Evolutionary conservation across 176 grass and related monocot species (phyloP).

Genomic region (Elaeis guineensis): DNA sequence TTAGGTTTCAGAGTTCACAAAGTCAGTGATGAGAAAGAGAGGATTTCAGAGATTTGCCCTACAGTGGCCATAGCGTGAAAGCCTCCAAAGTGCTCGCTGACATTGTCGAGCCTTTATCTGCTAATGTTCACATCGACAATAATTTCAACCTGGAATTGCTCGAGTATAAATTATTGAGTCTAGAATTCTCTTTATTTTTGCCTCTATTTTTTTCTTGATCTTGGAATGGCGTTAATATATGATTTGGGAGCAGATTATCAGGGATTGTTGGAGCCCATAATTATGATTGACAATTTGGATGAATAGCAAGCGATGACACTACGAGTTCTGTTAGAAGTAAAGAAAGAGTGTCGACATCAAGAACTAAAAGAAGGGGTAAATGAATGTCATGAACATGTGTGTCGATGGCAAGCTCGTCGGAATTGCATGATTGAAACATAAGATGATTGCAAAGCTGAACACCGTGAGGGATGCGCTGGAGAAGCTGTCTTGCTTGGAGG

Average conservation of each 20-base stretch:
- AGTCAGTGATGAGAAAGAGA: constrained; percentile 37
- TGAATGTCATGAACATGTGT: constrained; percentile 41
- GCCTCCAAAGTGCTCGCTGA: constrained; percentile 74
- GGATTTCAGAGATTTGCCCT: constrained; percentile 13
- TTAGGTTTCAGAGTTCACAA: constrained; percentile 53
- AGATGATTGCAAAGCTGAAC: constrained; percentile 65
- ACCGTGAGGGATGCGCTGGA: constrained; percentile 51
- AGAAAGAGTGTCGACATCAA: constrained; percentile 41
- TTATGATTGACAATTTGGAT: constrained; percentile 58
- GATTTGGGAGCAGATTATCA: constrained; percentile 30
- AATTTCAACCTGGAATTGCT: constrained; percentile 58
- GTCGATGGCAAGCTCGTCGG: constrained; percentile 42
- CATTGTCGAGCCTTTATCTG: constrained; percentile 48
- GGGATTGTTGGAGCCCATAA: constrained; percentile 55
- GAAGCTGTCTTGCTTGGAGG: constrained; percentile 21
- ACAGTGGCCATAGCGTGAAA: constrained; percentile 41
- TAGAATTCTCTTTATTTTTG: not conserved
- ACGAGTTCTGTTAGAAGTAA: constrained; percentile 59
- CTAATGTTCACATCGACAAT: constrained; percentile 57
- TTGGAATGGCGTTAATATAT: not conserved
- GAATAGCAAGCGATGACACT: constrained; percentile 55
- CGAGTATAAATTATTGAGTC: constrained; percentile 27
- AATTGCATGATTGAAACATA: constrained; percentile 50
- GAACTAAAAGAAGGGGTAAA: constrained; percentile 33
- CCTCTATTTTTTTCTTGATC: not conserved